phyloP scores from a whole-genome alignment of 495 filamentous ascomycete species.

The Talaromyces wortmannii region DNA sequence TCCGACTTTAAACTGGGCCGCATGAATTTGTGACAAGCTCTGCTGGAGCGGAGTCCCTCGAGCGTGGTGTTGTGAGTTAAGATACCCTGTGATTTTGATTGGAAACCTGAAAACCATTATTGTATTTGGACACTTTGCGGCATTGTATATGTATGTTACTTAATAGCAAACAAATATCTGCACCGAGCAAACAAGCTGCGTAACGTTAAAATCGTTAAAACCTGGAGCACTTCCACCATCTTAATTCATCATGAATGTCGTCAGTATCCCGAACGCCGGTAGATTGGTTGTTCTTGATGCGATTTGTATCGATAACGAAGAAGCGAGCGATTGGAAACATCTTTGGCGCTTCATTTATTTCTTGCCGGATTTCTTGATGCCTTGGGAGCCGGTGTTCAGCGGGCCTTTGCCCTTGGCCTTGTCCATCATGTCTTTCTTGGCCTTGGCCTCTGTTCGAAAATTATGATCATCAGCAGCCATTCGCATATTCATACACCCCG shows the following conservation, averaged over 20 bases:
- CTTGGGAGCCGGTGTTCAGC: conserved; percentile 70
- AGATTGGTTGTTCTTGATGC: background rate
- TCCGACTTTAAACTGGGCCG: no score
- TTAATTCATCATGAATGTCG: background rate
- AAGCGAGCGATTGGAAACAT: background rate
- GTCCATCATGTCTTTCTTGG: conserved; percentile 64
- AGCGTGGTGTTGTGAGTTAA: conserved; percentile 5
- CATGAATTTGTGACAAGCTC: no score
- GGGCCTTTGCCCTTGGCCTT: conserved; percentile 54
- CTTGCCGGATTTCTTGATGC: conserved; percentile 90
- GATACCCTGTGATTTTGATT: conserved; percentile 6
- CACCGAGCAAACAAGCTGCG: no score
- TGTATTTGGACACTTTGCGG: background rate
- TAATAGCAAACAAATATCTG: no score
- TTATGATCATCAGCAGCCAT: background rate
- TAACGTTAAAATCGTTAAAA: background rate
- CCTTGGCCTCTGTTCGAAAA: conserved; percentile 58
- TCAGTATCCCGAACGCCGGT: background rate
- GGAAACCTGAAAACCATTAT: background rate
- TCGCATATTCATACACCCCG: background rate
- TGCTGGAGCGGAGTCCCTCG: background rate
- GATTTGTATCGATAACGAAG: background rate
- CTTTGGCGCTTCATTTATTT: conserved; percentile 43
- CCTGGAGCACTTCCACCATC: background rate
- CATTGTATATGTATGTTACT: background rate